Base-by-base conservation (phyloP, 495 filamentous ascomycete genomes). In the Chaetomium fimeti region DNA sequence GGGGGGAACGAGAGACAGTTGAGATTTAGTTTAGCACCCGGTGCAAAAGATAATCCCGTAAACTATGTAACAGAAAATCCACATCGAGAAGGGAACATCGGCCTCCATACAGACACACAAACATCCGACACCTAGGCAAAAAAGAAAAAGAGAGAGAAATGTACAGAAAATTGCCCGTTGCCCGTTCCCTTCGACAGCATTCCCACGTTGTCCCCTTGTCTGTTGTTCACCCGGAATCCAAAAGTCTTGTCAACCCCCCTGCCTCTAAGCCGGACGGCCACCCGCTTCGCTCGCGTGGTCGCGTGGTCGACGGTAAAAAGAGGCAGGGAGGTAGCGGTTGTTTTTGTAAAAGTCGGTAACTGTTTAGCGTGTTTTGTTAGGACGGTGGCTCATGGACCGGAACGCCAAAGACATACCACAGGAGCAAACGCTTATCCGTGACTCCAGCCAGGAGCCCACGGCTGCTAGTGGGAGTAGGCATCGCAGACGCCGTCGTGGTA, bases 21-120 rank as follows among this genome's bases (percentile, higher is more conserved):
- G 54, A 24, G 54, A 42, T 42, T 43, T 9, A 25, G 55, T 28
- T 25, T 12, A 43, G 36, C 32, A 27, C 11, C 9, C 38, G 22
- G 55, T 43, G 47, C 28, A 51, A 61, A 61, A 13, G 9, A 5
- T 52, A 22, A 40, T 18, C 6, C n/a, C 18, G 4, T 15, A 61
- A 51, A 18, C 29, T 61, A 52, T 61, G 47, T 61, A 24, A 52
- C 45, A 52, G 12, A 13, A 52, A 61, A 38, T 29, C 40, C 22
- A 47, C 56, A 59, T 47, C 56, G 8, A 59, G 56, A 59, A 47
- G 24, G 38, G 42, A 59, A 9, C 6, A 13, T 22, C 42, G 11
- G 12, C 40, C 40, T 47, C n/a, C 22, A 25, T 9, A 61, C 29
- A 40, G 6, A 61, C n/a, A 49, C 47, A 49, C 45, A 60, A 32